Base-by-base conservation (phyloP, 2,329 filamentous ascomycete species). In the Pleurostoma richardsiae region DNA sequence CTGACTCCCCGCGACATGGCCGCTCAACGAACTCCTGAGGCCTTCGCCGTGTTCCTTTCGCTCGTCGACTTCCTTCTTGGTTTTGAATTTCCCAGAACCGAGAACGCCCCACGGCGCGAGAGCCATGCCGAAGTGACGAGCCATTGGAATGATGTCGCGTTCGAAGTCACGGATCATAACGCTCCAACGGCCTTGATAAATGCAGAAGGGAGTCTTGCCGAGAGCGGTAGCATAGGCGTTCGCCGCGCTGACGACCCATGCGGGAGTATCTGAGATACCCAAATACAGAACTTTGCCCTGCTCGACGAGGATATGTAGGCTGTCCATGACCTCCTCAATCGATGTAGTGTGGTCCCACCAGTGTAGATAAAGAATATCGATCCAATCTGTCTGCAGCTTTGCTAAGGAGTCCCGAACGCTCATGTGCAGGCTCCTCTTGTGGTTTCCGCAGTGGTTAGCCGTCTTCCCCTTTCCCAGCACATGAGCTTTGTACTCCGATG, bases 31-130 rank as follows among this genome's bases (percentile, higher is more conserved):
- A 19, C 19, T 19, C 19, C 19, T 19, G 19, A 19, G 19, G 19
- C 19, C 19, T 19, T 19, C 19, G 19, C 19, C 19, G 19, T 19
- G 19, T 19, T 19, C 19, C 19, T 19, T 19, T 19, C 19, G 19
- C 19, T 19, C 19, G 19, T 19, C 19, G 19, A 19, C 19, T 19
- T 19, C 19, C 19, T 19, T 19, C 19, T 19, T 19, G 11, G 68
- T 65, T 59, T 76, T 71, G 61, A 78, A 74, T 46, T 67, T 65
- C 39, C 77, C 77, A 64, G 63, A 71, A 19, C 78, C 79, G 5
- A 83, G 63, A 1, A 74, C 76, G 42, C 79, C 81, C 80, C 80
- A 87, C 0, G 82, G 80, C 0, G 71, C 65, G 4, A 83, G 53
- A 27, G 68, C 82, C 82, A 73, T 71, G 46, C 68, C 68, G 31